These are phyloP conservation scores for Artemisia argyi DNA, from an alignment of 129 eudicot genomes.

Conservation along the genomic window DNA sequence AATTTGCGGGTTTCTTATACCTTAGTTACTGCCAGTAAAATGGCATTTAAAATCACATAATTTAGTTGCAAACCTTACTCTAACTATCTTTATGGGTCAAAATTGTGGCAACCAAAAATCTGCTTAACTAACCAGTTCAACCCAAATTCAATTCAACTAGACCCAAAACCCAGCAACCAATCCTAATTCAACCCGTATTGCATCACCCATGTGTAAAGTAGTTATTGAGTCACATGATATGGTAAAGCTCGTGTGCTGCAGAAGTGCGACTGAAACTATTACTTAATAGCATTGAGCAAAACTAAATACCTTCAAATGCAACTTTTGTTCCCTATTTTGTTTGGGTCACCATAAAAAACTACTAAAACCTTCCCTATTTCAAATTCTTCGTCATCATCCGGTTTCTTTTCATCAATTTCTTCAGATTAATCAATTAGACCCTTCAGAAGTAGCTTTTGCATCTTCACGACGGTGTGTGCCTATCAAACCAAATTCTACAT, in stretches of 20 bases:
- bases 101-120: no score
- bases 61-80: no score
- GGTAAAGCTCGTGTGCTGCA: not conserved
- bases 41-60: no score
- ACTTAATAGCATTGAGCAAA: not conserved
- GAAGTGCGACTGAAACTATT: not conserved
- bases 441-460: slow-evolving; percentile 23
- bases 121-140: no score
- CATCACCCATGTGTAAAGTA: not conserved
- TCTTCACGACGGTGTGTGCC: slow-evolving; percentile 31
- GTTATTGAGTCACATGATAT: not conserved
- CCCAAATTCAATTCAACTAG: no score
- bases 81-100: no score
- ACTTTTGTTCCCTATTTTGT: slow-evolving; percentile 13
- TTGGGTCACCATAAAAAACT: no score
- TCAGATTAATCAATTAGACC: slow-evolving; percentile 24
- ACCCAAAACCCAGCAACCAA: no score
- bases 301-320: slow-evolving; percentile 49
- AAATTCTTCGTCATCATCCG: slow-evolving; percentile 29
- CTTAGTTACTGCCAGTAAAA: no score
- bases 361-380: slow-evolving; percentile 38
- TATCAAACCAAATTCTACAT: slow-evolving; percentile 31
- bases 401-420: slow-evolving; percentile 29
- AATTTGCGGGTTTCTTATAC: no score
- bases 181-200: no score